Conservation (phyloP, 2,329 filamentous ascomycete species). For the Remersonia thermophila region DNA sequence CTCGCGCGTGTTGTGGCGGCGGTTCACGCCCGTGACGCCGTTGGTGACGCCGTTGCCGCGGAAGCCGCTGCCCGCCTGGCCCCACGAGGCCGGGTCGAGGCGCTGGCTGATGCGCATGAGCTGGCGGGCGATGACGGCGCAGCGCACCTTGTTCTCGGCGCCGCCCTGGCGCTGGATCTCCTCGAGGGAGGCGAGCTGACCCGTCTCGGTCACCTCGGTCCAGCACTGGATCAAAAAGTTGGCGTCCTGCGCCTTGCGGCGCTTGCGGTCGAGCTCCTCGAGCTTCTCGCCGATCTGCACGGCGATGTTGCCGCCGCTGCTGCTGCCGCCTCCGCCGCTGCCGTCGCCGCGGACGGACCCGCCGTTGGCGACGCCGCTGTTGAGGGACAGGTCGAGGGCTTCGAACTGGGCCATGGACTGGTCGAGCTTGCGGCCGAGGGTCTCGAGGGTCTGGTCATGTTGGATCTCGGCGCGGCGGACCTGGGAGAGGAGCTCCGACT, state of each 20-base stretch:
- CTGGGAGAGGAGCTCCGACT: conserved; percentile 81
- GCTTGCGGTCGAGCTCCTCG: conserved; percentile 87
- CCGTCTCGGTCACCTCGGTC: conserved; percentile 85
- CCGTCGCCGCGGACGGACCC: conserved; percentile 39
- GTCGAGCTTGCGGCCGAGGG: conserved; percentile 77
- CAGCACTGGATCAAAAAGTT: conserved; percentile 95
- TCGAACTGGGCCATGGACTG: conserved; percentile 89
- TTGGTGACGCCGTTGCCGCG: conserved; percentile 38
- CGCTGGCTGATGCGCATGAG: conserved; percentile 88
- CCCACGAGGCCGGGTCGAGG: conserved; percentile 67
- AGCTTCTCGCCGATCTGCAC: conserved; percentile 90
- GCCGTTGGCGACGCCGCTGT: conserved; percentile 38
- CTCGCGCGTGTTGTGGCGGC: conserved; percentile 61
- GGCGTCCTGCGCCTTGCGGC: conserved; percentile 79
- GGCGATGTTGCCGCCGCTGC: conserved; percentile 69
- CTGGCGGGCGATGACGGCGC: conserved; percentile 86
- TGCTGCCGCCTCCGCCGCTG: conserved; percentile 51
- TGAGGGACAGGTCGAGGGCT: conserved; percentile 71
- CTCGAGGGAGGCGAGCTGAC: conserved; percentile 75
- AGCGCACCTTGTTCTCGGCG: conserved; percentile 85
- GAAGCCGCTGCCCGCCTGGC: conserved; percentile 44
- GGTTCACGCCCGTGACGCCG: conserved; percentile 31
- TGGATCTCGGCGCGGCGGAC: conserved; percentile 85
- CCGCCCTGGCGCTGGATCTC: conserved; percentile 76
- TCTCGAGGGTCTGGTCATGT: conserved; percentile 83